Base-by-base conservation (phyloP, 306 rosid species). In the Pterocarpus macrocarpus region DNA sequence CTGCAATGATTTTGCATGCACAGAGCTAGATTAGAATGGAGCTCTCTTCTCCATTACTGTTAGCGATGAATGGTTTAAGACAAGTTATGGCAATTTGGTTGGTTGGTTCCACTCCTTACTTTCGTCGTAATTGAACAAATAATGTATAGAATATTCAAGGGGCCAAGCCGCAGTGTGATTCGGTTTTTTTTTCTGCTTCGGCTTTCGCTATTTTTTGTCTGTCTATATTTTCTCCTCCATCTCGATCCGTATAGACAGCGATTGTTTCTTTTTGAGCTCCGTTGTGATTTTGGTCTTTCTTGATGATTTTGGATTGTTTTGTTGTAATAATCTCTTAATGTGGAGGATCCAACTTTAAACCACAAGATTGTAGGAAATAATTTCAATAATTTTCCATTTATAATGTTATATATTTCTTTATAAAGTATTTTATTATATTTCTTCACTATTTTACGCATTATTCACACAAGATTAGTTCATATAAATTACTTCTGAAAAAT, bases 81-180 rank as follows among this genome's bases (percentile, higher is more conserved):
- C 28, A 22, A 22, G 28, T 22, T 1, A 22, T 22, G 28, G 0
- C 28, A 22, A 22, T 22, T 22, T 58, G 14, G 35, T 39, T 66
- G 22, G 69, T n/a, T 13, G 22, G 17, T 63, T 39, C 15, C 13
- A 10, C 15, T 36, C 30, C 22, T 11, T 16, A 6, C 9, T 64
- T 64, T 34, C 55, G 17, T 68, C 17, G 73, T 44, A 68, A 47
- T 63, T 63, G 68, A 34, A 34, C 43, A 63, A 34, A 63, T 1
- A 63, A 12, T 35, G 68, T 2, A 34, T 5, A 63, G 22, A 12
- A 35, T 14, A 33, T 63, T 32, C 17, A 2, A 62, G 8, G 41
- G 10, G 41, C 41, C 67, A 32, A 62, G 67, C 0, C 7, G 2
- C 35, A 33, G 13, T 10, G 16, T 12, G 17, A 62, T 62, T 32